Evolutionary conservation across 2,329 filamentous ascomycete genomes (phyloP).

Genomic region (Lecanosticta acicola): DNA sequence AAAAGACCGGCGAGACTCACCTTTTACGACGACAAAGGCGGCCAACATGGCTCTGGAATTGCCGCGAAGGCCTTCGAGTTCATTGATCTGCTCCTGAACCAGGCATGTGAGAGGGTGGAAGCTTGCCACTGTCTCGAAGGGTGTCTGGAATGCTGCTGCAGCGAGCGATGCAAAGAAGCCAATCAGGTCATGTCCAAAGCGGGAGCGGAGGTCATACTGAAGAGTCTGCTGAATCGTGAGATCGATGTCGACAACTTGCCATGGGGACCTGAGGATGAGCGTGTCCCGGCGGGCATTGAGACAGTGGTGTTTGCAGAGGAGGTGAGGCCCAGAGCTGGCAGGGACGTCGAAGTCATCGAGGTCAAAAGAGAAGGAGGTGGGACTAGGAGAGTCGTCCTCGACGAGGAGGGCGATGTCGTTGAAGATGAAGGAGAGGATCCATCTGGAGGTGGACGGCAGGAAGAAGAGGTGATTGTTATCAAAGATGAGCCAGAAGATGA

Average conservation of each 20-base stretch:
- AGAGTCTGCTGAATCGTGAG: conserved; percentile 65
- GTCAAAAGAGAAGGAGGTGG: conserved; percentile 33
- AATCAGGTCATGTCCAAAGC: conserved; percentile 94
- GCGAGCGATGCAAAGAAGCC: conserved; percentile 74
- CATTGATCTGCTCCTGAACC: conserved; percentile 67
- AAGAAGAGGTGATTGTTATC: conserved; percentile 25
- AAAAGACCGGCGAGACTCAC: conserved; percentile 84
- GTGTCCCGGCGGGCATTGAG: conserved; percentile 66
- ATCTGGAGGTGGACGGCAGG: conserved; percentile 3
- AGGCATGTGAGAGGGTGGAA: conserved; percentile 71
- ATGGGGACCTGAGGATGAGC: conserved; percentile 70
- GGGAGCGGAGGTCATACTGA: conserved; percentile 75
- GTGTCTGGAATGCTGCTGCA: conserved; percentile 85
- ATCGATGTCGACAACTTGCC: conserved; percentile 81
- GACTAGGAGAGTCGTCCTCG: conserved; percentile 26
- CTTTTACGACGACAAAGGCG: conserved; percentile 93
- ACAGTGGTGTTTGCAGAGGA: conserved; percentile 71
- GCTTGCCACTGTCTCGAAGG: conserved; percentile 71
- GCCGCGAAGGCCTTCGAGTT: conserved; percentile 93
- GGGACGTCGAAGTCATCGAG: conserved; percentile 38
- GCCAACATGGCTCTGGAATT: conserved; percentile 75
- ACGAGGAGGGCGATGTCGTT: conserved; percentile 6
- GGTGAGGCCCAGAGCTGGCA: conserved; percentile 48
- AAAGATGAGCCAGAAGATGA: conserved; percentile 32
- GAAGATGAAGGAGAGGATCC: conserved; percentile 8